These are phyloP conservation scores for Niveomyces coronatus DNA, from an alignment of 2,329 filamentous ascomycete species.

Conservation along the genomic window DNA sequence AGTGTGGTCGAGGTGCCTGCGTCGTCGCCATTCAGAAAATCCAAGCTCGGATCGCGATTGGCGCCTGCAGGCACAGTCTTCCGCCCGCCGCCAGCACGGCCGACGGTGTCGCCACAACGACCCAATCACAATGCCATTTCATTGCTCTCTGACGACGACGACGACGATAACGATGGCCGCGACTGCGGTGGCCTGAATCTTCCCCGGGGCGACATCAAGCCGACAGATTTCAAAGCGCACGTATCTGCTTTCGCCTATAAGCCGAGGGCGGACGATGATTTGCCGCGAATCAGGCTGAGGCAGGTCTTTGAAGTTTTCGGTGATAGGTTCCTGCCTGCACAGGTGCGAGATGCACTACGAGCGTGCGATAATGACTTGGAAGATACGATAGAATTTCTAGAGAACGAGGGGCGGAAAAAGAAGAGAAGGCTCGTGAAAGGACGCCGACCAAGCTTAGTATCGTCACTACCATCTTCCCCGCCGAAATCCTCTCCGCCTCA, in stretches of 20 bases:
- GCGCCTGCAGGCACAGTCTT: constrained; percentile 69
- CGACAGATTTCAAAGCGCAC: constrained; percentile 42
- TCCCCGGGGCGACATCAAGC: constrained; percentile 50
- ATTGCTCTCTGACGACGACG: constrained; percentile 44
- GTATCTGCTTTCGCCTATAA: constrained; percentile 36
- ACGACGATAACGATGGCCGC: no score
- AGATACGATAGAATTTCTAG: constrained; percentile 24
- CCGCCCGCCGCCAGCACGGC: constrained; percentile 33
- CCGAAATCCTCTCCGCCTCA: constrained; percentile 5
- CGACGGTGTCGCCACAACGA: constrained; percentile 12
- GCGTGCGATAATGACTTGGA: constrained; percentile 24
- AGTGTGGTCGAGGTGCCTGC: constrained; percentile 66
- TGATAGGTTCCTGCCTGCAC: constrained; percentile 19
- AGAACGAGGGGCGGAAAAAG: constrained; percentile 17
- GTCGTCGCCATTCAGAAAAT: constrained; percentile 63
- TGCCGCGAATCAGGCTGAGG: constrained; percentile 24
- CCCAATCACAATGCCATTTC: constrained; percentile 35
- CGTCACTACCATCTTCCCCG: constrained; percentile 15
- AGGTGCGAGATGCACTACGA: constrained; percentile 24
- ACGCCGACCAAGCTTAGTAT: constrained; percentile 17
- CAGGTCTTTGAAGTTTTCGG: constrained; percentile 28
- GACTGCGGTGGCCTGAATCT: constrained; percentile 37
- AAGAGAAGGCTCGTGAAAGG: constrained; percentile 29
- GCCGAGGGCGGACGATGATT: constrained; percentile 29
- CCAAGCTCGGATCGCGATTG: constrained; percentile 46